These are phyloP conservation scores for Metrosideros polymorpha DNA, from an alignment of 441 rosid species.

Conservation along the genomic window DNA sequence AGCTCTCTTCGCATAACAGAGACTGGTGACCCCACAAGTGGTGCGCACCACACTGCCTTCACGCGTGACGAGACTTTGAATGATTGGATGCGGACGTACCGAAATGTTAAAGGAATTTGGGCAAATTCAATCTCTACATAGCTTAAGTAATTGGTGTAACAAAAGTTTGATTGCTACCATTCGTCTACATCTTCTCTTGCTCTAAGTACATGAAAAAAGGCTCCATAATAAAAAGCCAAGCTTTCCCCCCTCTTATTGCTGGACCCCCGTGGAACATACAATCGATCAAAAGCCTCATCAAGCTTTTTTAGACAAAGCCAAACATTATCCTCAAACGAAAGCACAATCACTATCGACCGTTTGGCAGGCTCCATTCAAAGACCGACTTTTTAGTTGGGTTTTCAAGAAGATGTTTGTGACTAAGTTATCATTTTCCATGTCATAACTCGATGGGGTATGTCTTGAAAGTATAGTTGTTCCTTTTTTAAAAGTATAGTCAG, in stretches of 20 bases:
- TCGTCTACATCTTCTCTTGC: background rate
- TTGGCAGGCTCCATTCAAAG: background rate
- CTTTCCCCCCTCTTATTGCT: background rate
- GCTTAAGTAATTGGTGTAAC: background rate
- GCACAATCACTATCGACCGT: background rate
- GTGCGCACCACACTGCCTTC: background rate
- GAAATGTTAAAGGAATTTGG: background rate
- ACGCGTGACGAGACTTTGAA: background rate
- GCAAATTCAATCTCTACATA: background rate
- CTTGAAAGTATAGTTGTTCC: background rate
- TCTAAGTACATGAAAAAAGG: background rate
- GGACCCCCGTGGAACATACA: background rate
- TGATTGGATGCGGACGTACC: background rate
- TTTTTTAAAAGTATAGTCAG: background rate
- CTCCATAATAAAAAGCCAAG: background rate
- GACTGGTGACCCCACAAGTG: background rate
- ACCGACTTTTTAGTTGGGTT: background rate
- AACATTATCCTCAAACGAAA: background rate
- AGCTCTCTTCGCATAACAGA: background rate
- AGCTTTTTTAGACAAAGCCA: background rate
- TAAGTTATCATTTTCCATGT: background rate
- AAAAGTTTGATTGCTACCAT: background rate
- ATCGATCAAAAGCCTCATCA: background rate
- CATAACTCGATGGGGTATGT: background rate
- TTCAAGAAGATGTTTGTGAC: background rate